These are phyloP conservation scores for Salix brachista DNA, from an alignment of 345 rosid species.

Conservation along the genomic window DNA sequence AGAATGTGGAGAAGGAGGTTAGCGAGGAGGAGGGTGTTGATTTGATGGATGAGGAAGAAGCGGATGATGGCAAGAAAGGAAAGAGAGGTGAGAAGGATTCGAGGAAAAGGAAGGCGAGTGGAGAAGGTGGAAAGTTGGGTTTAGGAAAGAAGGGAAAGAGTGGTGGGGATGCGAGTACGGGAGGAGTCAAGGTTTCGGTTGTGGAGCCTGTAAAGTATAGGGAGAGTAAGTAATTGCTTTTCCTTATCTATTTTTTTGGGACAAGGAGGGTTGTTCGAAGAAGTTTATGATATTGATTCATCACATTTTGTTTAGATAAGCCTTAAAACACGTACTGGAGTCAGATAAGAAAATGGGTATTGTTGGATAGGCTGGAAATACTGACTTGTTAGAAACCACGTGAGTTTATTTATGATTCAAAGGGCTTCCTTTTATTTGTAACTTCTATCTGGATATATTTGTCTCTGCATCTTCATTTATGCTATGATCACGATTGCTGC, in stretches of 20 bases:
- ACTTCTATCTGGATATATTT: not conserved
- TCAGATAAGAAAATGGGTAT: not conserved
- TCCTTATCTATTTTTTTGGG: not conserved
- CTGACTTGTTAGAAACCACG: not conserved
- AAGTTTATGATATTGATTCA: not conserved
- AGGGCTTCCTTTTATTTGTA: not conserved
- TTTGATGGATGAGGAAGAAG: conserved; percentile 56
- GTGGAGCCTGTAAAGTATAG: conserved; percentile 34
- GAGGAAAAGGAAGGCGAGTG: conserved; percentile 45
- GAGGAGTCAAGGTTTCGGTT: conserved; percentile 33
- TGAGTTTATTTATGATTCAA: not conserved
- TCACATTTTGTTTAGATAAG: not conserved
- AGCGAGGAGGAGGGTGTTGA: conserved; percentile 50
- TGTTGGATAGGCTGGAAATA: not conserved
- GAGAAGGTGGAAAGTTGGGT: conserved; percentile 27
- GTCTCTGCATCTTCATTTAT: not conserved
- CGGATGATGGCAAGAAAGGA: conserved; percentile 24
- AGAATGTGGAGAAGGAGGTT: conserved; percentile 39
- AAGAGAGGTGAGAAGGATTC: conserved; percentile 27
- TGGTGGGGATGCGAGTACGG: conserved; percentile 21
- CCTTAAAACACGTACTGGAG: not conserved
- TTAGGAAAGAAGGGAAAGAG: conserved; percentile 49
- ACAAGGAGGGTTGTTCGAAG: not conserved
- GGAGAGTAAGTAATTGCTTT: conserved; percentile 35
- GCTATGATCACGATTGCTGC: not conserved